Evolutionary conservation across 2,329 filamentous ascomycete genomes (phyloP).

Genomic region (Hypoxylon sp.): DNA sequence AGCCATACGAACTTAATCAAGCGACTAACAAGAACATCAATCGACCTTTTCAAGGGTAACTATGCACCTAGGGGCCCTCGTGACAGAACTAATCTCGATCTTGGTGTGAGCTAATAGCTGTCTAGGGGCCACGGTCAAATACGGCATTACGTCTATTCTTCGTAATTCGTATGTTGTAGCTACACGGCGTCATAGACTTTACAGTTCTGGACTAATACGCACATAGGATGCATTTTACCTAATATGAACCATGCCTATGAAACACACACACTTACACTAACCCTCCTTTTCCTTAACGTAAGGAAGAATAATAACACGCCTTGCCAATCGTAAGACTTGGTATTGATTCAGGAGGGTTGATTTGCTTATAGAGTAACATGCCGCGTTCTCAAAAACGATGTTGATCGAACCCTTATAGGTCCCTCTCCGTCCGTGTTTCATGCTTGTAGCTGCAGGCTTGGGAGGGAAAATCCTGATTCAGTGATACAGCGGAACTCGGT

Average conservation of each 20-base stretch:
- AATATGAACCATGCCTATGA: conserved; percentile 19
- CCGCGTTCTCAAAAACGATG: neutral
- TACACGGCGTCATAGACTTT: conserved; percentile 39
- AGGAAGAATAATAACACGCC: conserved; percentile 8
- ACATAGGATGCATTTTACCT: conserved; percentile 15
- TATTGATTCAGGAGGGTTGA: conserved; percentile 3
- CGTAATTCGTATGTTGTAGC: conserved; percentile 30
- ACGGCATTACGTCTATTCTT: conserved; percentile 37
- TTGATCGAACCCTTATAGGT: conserved; percentile 27
- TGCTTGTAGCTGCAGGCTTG: conserved; percentile 35
- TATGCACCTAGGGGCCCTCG: conserved; percentile 18
- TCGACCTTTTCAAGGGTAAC: conserved; percentile 5
- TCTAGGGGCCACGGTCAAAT: conserved; percentile 23
- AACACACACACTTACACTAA: neutral
- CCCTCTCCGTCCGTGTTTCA: conserved; percentile 33
- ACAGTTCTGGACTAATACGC: conserved; percentile 10
- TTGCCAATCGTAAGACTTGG: neutral
- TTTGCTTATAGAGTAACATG: conserved; percentile 23
- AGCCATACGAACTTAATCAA: neutral
- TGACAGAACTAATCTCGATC: conserved; percentile 42
- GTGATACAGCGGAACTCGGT: conserved; percentile 24
- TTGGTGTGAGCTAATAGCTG: conserved; percentile 16
- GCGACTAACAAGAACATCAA: neutral
- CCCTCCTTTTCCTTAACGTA: conserved; percentile 1
- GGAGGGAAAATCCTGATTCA: conserved; percentile 39